Evolutionary conservation across 805 yeast species (phyloP), one percentile per base, ranked within the genome.

Genomic region (Groenewaldozyma tartarivorans): DNA sequence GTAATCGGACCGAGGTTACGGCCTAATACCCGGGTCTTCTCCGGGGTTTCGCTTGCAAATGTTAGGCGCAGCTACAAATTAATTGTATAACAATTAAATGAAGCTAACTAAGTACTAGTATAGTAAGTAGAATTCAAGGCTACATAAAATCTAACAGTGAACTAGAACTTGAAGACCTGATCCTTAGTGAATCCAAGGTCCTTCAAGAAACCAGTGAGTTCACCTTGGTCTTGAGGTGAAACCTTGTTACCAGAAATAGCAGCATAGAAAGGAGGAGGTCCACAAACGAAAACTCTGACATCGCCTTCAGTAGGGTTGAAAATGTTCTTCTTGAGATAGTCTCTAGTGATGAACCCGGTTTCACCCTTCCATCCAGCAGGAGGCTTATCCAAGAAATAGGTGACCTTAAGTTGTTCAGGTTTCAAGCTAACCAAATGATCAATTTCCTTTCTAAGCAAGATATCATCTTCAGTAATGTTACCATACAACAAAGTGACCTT

Each of bases 171-270:
- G 69, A 75, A 90, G 41, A 92, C 97, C 56, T 83, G 78, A 44
- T 81, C 86, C 67, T 82, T 81, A 62, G 75, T 67, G 77, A 72
- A 88, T 40, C 96, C 96, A 51, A 92, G 74, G 35, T 90, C 96
- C 54, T 77, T 77, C 60, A 92, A 76, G 39, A 79, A 77, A 58
- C 98, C 98, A 21, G 79, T 69, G 43, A 92, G 74, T 66, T 84
- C 95, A 66, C 98, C 98, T 72, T 92, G 98, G 60, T 88, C 96
- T 41, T 79, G 55, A 53, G 95, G 94, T 39, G 92, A 78, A 36
- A 66, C 71, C 75, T 90, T 90, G 53, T 64, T 62, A 58, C 98
- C 98, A 20, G 95, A 84, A 51, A 87, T 57, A 44, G 95, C 87
- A 41, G 81, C 71, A 79, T 84, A 84, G 61, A 92, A 72, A 33